Evolutionary conservation across 2,329 filamentous ascomycete species (phyloP).

Genomic region (Phaeoacremonium minimum): DNA sequence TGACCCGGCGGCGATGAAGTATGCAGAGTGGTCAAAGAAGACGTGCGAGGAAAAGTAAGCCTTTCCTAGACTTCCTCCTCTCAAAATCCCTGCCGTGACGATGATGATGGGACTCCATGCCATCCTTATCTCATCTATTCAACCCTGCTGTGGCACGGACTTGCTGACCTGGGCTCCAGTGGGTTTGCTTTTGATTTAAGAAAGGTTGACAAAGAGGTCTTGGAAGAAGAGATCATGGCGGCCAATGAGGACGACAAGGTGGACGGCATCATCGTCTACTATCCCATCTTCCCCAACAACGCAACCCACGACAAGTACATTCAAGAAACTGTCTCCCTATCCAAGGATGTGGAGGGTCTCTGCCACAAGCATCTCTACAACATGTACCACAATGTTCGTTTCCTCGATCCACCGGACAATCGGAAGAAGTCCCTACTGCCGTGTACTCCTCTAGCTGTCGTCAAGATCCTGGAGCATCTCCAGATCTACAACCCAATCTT

Average conservation of each 20-base stretch:
- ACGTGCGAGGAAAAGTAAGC: slow-evolving; percentile 93
- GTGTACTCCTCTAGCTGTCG: slow-evolving; percentile 90
- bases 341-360: slow-evolving; percentile 94
- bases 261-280: slow-evolving; percentile 96
- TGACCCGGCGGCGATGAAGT: slow-evolving; percentile 87
- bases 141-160: no score
- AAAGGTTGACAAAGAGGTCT: slow-evolving; percentile 76
- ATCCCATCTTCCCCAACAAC: slow-evolving; percentile 83
- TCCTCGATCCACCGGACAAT: slow-evolving; percentile 74
- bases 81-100: no score
- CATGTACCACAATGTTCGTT: slow-evolving; percentile 99
- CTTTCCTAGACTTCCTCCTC: not conserved
- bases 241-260: slow-evolving; percentile 76
- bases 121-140: no score
- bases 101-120: no score
- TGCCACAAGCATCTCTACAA: slow-evolving; percentile 95
- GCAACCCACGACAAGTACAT: slow-evolving; percentile 88
- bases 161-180: no score
- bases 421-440: slow-evolving; percentile 87
- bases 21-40: slow-evolving; percentile 96
- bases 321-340: slow-evolving; percentile 84
- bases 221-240: slow-evolving; percentile 82
- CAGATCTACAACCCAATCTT: slow-evolving; percentile 96
- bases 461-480: slow-evolving; percentile 95
- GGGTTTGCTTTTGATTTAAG: slow-evolving; percentile 88